Evolutionary conservation across 2,329 filamentous ascomycete species (phyloP), one percentile per base, ranked within the genome.

Genomic region (Colletotrichum sp.): DNA sequence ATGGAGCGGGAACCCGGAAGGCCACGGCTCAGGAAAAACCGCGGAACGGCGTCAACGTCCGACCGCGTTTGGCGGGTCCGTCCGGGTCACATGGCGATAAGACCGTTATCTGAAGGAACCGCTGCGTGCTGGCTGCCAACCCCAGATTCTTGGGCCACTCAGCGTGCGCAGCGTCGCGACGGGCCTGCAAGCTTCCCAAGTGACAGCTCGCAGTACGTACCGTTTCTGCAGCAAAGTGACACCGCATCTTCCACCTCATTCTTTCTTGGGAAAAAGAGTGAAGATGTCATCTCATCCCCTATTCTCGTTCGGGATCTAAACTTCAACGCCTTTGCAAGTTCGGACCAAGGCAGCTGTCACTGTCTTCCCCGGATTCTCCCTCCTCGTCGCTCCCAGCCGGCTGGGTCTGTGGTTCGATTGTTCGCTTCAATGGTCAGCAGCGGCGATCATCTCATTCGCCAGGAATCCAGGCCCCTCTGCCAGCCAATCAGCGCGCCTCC

Each of bases 51-150:
- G 74, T 21, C 26, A 21, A 65, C 63, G 57, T 34, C 57, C 70
- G 67, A 75, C 69, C 69, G 58, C 43, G 61, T 28, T 65, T 57
- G n/a, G 58, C 57, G 73, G 70, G 24, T 65, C 48, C 74, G 74
- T 18, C 69, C 48, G 64, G 30, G 69, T 78, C 77, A 78, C 77
- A 76, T 78, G 77, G 38, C 52, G 77, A 78, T 78, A 78, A 69
- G 58, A 15, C n/a, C n/a, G n/a, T 61, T 69, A 58, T 64, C n/a
- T 38, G 15, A 18, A 8, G 18, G 18, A 16, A 18, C 4, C 3
- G 21, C 13, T 28, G 6, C 63, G 75, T 77, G 75, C 21, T 38
- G 34, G 34, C 60, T 43, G 10, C 26, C 30, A 63, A 26, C 64
- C 58, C 70, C 70, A 36, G 74, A 60, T 68, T 69, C 26, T 38